Base-by-base conservation (phyloP, 257 asterid species). In the Solanum chiquidenum region DNA sequence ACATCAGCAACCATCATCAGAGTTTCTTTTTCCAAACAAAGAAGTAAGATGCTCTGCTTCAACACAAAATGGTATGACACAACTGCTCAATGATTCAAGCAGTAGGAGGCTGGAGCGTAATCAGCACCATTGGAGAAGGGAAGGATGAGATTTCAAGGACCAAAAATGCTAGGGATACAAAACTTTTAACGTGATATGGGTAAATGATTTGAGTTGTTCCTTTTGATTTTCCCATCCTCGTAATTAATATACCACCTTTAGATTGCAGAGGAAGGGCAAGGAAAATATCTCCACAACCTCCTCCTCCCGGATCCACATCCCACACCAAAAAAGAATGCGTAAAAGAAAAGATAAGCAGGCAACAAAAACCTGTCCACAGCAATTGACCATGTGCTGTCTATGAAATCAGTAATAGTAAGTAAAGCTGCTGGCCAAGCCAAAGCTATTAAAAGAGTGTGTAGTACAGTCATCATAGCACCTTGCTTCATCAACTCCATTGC, bases 401-500 rank as follows among this genome's bases (percentile, higher is more conserved):
- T 96, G 66, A 95, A 93, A 89, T 94, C 94, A 33, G 97, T 93
- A 66, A 94, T 93, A 68, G 92, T 52, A 68, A 95, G 93, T 88
- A 96, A 92, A 27, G 98, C 89, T 87, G 98, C 92, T 11, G 99
- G 99, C 99, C 97, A 96, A 88, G 98, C 99, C 84, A 96, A 91
- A 46, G 99, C 99, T 13, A 93, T 87, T 88, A 96, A 89, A 91
- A 96, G 96, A 73, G 92, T 3, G 91, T 95, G 91, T 88, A 96
- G 92, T 42, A 96, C 98, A 86, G 99, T 96, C 96, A 95, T 88
- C 99, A 94, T 96, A 86, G 99, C 98, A 58, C 99, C 99, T 87
- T 90, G 98, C 89, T 90, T 94, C 98, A 96, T 95, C 93, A 96
- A 89, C 90, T 93, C 95, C 92, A 92, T 7, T 69, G 98, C 98